These are phyloP conservation scores for Phascolomyces articulosus DNA, from an alignment of 371 early-diverging fungal genomes.

Conservation along the genomic window DNA sequence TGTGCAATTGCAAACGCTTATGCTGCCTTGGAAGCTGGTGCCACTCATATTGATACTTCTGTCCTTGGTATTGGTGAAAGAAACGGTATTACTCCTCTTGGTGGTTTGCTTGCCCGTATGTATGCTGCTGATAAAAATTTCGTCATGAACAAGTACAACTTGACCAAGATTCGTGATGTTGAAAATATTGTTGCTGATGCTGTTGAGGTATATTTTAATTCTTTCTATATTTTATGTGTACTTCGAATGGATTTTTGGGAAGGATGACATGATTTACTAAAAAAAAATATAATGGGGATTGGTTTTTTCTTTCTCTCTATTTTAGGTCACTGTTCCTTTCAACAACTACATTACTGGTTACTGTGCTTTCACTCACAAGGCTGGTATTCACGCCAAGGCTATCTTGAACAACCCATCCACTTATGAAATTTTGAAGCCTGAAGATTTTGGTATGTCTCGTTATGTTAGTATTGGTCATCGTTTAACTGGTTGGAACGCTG, in stretches of 20 bases:
- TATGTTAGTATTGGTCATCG: conserved; percentile 95
- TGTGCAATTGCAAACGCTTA: conserved; percentile 97
- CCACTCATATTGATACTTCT: conserved; percentile 95
- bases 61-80: conserved; percentile 97
- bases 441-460: conserved; percentile 95
- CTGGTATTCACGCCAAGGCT: conserved; percentile 97
- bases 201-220: conserved; percentile 84
- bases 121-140: conserved; percentile 89
- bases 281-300: neutral
- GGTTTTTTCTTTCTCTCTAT: neutral
- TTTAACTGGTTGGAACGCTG: conserved; percentile 97
- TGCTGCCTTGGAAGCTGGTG: conserved; percentile 93
- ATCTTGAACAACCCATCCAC: conserved; percentile 95
- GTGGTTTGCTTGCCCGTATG: conserved; percentile 91
- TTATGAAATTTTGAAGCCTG: conserved; percentile 94
- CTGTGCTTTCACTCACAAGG: conserved; percentile 97
- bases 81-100: conserved; percentile 94
- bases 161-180: conserved; percentile 86
- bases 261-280: too few species aligned
- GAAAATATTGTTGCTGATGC: conserved; percentile 94
- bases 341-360: conserved; percentile 98
- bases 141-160: conserved; percentile 87
- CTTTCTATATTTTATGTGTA: too few species aligned
- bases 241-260: too few species aligned
- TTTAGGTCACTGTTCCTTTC: conserved; percentile 81